Evolutionary conservation across 768 basidiomycete genomes (phyloP).

Genomic region (Exidia glandulosa): DNA sequence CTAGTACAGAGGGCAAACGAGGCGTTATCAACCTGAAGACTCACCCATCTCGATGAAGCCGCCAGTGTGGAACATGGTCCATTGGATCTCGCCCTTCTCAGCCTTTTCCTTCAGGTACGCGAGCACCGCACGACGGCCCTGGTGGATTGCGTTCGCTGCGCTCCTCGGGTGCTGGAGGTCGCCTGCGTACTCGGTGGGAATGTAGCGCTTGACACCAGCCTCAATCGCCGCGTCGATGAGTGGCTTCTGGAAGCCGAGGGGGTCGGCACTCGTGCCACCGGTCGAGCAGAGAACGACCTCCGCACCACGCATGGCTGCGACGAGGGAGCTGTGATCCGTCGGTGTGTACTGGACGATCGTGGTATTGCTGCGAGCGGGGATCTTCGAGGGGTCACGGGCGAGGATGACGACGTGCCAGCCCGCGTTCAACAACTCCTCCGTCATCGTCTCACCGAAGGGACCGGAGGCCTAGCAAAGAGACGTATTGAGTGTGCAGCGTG

Average conservation of each 20-base stretch:
- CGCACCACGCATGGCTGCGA: background rate
- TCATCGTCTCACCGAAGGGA: background rate
- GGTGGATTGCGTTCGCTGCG: background rate
- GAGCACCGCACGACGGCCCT: background rate
- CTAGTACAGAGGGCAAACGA: background rate
- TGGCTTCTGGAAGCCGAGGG: background rate
- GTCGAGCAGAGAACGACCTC: background rate
- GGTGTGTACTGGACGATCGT: background rate
- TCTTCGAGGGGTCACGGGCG: background rate
- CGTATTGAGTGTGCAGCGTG: background rate
- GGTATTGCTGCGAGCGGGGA: background rate
- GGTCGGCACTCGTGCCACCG: background rate
- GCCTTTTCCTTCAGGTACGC: conserved; percentile 1
- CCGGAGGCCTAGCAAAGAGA: background rate
- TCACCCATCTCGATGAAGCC: background rate
- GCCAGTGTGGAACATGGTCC: background rate
- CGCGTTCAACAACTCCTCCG: background rate
- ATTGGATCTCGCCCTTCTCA: background rate
- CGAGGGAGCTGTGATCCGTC: background rate
- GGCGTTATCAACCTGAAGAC: background rate
- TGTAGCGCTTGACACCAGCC: conserved; percentile 1
- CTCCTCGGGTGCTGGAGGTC: background rate
- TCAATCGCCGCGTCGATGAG: conserved; percentile 3
- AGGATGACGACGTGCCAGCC: background rate
- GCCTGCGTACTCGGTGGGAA: background rate